Conservation (phyloP, 306 rosid species). For the Leucaena leucocephala region DNA sequence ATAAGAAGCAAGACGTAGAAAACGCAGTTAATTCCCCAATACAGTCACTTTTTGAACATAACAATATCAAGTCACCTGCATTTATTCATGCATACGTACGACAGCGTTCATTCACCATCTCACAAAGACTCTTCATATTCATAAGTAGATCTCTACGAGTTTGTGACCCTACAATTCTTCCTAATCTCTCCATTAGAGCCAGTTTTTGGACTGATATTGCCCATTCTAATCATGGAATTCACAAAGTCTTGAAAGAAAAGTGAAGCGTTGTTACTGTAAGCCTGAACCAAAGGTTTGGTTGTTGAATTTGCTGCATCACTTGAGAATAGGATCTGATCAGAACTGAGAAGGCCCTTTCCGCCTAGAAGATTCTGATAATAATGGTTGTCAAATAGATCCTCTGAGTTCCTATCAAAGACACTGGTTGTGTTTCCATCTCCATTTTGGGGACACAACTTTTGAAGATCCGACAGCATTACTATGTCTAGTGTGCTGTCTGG, state of each 20-base stretch:
- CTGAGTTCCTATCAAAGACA: constrained; percentile 66
- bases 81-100: background rate
- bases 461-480: constrained; percentile 56
- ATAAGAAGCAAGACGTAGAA: too few relatives aligned
- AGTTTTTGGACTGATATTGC: constrained; percentile 60
- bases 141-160: constrained; percentile 32
- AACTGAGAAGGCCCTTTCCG: constrained; percentile 69
- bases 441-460: constrained; percentile 60
- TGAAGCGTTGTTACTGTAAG: constrained; percentile 44
- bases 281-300: constrained; percentile 56
- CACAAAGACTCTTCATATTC: background rate
- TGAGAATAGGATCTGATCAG: constrained; percentile 74
- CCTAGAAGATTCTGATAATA: constrained; percentile 67
- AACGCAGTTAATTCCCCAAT: background rate
- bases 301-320: constrained; percentile 50
- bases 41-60: background rate
- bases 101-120: background rate
- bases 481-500: constrained; percentile 66
- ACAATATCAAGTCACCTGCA: background rate
- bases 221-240: constrained; percentile 85
- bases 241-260: constrained; percentile 65
- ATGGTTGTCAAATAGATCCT: constrained; percentile 82
- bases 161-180: constrained; percentile 65
- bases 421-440: constrained; percentile 67
- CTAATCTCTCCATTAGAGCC: constrained; percentile 81